These are phyloP conservation scores for Helicostylum pulchrum DNA, from an alignment of 192 early-diverging fungal species.

Conservation along the genomic window DNA sequence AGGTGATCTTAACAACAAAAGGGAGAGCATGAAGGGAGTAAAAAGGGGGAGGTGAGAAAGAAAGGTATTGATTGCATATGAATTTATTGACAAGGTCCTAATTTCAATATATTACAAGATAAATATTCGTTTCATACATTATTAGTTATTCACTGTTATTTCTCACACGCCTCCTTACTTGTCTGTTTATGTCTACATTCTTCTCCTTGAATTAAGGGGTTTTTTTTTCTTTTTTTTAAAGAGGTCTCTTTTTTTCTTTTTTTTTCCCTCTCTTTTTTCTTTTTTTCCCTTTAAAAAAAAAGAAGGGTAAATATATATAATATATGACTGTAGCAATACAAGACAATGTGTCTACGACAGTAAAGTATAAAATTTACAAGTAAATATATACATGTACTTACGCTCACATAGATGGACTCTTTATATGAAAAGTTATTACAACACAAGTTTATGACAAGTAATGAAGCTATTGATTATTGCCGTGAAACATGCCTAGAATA, in stretches of 20 bases:
- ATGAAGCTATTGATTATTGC: slow-evolving; percentile 39
- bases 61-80: no score
- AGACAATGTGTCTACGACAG: no score
- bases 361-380: no score
- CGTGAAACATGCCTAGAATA: slow-evolving; percentile 41
- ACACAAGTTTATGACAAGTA: slow-evolving; percentile 20
- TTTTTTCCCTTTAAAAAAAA: slow-evolving; percentile 7
- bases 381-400: no score
- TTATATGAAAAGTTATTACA: slow-evolving; percentile 5
- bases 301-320: neutral
- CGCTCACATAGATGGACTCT: neutral
- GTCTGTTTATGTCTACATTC: slow-evolving; percentile 13
- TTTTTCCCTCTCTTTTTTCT: slow-evolving; percentile 5
- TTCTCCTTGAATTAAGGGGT: slow-evolving; percentile 43
- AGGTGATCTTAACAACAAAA: no score
- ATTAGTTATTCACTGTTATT: no score
- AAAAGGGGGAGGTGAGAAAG: no score
- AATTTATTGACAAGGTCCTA: no score
- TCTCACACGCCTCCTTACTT: slow-evolving; percentile 11
- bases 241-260: neutral
- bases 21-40: no score
- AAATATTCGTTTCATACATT: no score
- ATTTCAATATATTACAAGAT: no score
- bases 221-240: neutral
- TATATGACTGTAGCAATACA: no score